A percentile compares a stretch with the other conserved stretches of the same genome.
phyloP scores from a whole-genome alignment of 129 eudicot species.

The Chrysanthemum makinoi region DNA sequence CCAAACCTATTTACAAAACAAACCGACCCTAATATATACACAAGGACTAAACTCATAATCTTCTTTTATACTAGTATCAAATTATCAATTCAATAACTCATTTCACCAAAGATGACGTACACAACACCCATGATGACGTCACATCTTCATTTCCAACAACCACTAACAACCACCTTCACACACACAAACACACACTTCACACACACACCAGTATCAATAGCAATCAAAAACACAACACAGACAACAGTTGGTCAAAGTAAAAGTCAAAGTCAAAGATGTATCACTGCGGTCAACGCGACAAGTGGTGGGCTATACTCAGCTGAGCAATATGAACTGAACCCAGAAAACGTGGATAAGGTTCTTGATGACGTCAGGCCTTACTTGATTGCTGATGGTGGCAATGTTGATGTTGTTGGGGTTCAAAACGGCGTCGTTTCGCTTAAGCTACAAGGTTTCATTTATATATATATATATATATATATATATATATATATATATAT shows the following conservation, averaged over 20 bases:
- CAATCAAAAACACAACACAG: constrained; percentile 3
- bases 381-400: constrained; percentile 88
- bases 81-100: background rate
- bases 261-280: constrained; percentile 19
- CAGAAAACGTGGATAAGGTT: constrained; percentile 73
- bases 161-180: constrained; percentile 1
- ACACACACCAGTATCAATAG: background rate
- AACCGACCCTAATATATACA: too few relatives aligned
- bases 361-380: constrained; percentile 92
- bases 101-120: constrained; percentile 26
- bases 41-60: too few relatives aligned
- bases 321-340: constrained; percentile 61
- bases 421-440: constrained; percentile 77
- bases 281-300: constrained; percentile 19
- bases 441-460: constrained; percentile 64
- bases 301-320: constrained; percentile 64
- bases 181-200: background rate
- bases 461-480: background rate
- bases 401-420: constrained; percentile 84
- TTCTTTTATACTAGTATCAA: too few relatives aligned
- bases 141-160: constrained; percentile 17
- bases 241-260: background rate
- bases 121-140: constrained; percentile 17
- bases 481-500: background rate
- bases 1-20: too few relatives aligned